Evolutionary conservation across 225 moss, liverwort and hornwort genomes (phyloP).

Genomic region (Straminergon stramineum): DNA sequence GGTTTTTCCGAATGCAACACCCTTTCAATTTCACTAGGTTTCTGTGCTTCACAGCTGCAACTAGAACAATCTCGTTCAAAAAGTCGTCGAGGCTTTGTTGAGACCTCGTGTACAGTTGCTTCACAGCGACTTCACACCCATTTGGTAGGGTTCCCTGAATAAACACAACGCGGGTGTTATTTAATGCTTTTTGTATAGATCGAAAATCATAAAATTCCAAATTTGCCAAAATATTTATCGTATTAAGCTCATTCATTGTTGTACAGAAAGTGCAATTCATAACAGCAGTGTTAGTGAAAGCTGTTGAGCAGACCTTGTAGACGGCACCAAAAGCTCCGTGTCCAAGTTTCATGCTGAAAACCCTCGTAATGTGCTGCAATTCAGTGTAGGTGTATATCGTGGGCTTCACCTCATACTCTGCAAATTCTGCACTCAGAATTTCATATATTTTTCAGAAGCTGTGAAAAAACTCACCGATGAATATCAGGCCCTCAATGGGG

Average conservation of each 20-base stretch:
- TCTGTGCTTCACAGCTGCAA: slow-evolving; percentile 21
- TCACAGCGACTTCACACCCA: slow-evolving; percentile 33
- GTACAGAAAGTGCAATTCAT: background rate
- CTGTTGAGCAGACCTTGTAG: background rate
- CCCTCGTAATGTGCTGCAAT: background rate
- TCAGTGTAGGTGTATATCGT: background rate
- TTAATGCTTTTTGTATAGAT: background rate
- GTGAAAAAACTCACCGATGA: background rate
- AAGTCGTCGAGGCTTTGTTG: slow-evolving; percentile 31
- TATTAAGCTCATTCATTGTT: background rate
- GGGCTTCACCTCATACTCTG: slow-evolving; percentile 12
- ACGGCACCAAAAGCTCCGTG: slow-evolving; percentile 15
- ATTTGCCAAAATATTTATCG: background rate
- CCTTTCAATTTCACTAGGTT: slow-evolving; percentile 21
- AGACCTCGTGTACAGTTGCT: slow-evolving; percentile 16
- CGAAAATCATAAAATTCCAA: no score
- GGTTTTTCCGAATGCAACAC: slow-evolving; percentile 22
- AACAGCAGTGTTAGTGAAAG: background rate
- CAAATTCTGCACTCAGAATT: background rate
- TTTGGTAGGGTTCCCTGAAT: slow-evolving; percentile 22
- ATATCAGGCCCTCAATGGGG: background rate
- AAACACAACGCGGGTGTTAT: background rate
- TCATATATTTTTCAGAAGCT: background rate
- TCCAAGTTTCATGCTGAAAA: slow-evolving; percentile 2
- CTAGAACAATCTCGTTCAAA: slow-evolving; percentile 9